Conservation (phyloP, 169 alveolate species). For the Plasmodium vivax region DNA sequence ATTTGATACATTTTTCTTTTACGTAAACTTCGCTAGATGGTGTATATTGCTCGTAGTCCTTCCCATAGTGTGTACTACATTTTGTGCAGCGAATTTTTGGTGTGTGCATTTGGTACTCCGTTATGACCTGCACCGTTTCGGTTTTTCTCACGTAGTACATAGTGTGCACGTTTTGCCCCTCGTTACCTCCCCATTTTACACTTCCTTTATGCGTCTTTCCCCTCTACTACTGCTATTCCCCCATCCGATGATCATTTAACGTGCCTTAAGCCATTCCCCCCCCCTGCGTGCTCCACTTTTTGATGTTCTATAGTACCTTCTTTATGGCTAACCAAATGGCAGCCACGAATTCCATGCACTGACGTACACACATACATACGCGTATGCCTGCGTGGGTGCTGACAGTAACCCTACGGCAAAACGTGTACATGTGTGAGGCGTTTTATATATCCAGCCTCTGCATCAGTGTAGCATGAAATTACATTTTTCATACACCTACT, state of each 20-base stretch:
- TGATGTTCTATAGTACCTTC: background rate
- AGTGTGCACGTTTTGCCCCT: background rate
- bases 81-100: background rate
- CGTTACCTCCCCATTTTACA: background rate
- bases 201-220: background rate
- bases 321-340: background rate
- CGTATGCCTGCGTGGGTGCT: background rate
- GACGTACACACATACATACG: background rate
- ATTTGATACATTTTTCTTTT: background rate
- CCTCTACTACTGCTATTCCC: background rate
- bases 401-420: background rate
- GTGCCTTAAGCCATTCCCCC: background rate
- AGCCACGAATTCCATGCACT: background rate
- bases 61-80: background rate
- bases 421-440: background rate
- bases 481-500: background rate
- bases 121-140: background rate
- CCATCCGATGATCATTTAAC: background rate
- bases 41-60: background rate
- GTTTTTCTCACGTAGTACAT: background rate
- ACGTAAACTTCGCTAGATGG: background rate
- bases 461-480: background rate
- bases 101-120: background rate
- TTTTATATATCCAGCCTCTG: background rate
- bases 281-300: background rate